Conservation (phyloP, 345 rosid species). For the Pseudoturritis turrita region DNA sequence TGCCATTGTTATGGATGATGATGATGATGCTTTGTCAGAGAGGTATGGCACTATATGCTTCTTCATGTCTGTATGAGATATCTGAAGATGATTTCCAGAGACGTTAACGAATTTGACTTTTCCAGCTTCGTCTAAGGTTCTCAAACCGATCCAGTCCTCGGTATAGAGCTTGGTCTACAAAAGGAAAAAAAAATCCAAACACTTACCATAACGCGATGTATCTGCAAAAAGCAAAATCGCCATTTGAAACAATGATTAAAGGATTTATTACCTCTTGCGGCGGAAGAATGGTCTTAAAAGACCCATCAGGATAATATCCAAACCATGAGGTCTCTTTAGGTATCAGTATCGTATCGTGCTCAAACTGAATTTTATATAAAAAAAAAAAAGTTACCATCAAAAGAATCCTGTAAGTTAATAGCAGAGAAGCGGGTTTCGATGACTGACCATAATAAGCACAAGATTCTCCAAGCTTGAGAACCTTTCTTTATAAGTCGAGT, state of each 20-base stretch:
- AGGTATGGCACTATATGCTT: conserved; percentile 62
- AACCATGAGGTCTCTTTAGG: conserved; percentile 88
- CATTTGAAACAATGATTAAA: background rate
- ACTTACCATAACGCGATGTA: background rate
- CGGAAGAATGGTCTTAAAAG: conserved; percentile 50
- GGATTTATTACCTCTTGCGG: conserved; percentile 46
- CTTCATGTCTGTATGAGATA: conserved; percentile 51
- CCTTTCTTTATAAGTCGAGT: conserved; percentile 66
- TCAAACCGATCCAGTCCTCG: conserved; percentile 79
- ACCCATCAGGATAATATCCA: conserved; percentile 75
- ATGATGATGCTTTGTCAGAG: conserved; percentile 33
- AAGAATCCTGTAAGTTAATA: background rate
- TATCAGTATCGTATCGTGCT: conserved; percentile 64
- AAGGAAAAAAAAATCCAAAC: background rate
- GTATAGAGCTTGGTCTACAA: conserved; percentile 53
- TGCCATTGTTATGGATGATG: background rate
- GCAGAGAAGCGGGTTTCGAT: background rate
- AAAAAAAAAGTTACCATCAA: background rate
- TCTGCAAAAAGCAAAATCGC: background rate
- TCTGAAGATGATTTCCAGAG: conserved; percentile 57
- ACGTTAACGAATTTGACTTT: conserved; percentile 59
- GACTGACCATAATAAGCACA: conserved; percentile 69
- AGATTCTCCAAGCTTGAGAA: conserved; percentile 62
- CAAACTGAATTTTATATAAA: conserved; percentile 45
- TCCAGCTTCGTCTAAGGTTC: conserved; percentile 61